These are phyloP conservation scores for Sclerotinia subarctica DNA, from an alignment of 2,329 filamentous ascomycete species.

Conservation along the genomic window DNA sequence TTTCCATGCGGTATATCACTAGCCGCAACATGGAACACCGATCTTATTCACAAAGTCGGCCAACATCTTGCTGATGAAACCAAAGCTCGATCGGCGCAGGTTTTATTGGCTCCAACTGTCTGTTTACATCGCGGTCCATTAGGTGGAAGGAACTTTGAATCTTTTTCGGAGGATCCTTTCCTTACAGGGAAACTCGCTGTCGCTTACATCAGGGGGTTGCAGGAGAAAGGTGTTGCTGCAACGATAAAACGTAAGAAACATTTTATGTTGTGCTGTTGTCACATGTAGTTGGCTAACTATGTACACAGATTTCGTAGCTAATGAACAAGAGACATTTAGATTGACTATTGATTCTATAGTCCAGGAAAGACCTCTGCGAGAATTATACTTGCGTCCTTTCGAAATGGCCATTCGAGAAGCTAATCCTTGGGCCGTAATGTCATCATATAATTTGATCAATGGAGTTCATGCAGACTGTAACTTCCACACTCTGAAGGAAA, in stretches of 20 bases:
- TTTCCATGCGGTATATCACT: slow-evolving; percentile 78
- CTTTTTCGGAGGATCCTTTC: slow-evolving; percentile 78
- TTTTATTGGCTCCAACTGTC: slow-evolving; percentile 73
- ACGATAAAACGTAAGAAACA: slow-evolving; percentile 67
- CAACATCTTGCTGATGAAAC: slow-evolving; percentile 68
- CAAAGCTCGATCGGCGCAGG: slow-evolving; percentile 69
- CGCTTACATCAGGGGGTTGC: slow-evolving; percentile 68
- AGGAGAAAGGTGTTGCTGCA: slow-evolving; percentile 70
- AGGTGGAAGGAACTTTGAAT: slow-evolving; percentile 84
- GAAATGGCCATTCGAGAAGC: slow-evolving; percentile 69
- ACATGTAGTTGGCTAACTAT: slow-evolving; percentile 21
- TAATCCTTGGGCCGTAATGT: slow-evolving; percentile 68
- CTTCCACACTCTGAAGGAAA: slow-evolving; percentile 51
- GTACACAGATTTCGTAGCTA: slow-evolving; percentile 60
- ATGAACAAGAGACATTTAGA: slow-evolving; percentile 69
- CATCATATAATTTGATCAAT: slow-evolving; percentile 65
- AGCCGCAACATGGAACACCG: slow-evolving; percentile 74
- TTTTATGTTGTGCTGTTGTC: neutral
- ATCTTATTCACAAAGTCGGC: slow-evolving; percentile 66
- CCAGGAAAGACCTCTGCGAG: slow-evolving; percentile 61
- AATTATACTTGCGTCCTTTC: slow-evolving; percentile 72
- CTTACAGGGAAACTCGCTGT: slow-evolving; percentile 72
- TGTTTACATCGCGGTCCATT: slow-evolving; percentile 80
- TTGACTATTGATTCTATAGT: slow-evolving; percentile 63
- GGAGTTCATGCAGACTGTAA: slow-evolving; percentile 60